These are phyloP conservation scores for Aspergillus carlsbadensis DNA, from an alignment of 495 filamentous ascomycete species.

Conservation along the genomic window DNA sequence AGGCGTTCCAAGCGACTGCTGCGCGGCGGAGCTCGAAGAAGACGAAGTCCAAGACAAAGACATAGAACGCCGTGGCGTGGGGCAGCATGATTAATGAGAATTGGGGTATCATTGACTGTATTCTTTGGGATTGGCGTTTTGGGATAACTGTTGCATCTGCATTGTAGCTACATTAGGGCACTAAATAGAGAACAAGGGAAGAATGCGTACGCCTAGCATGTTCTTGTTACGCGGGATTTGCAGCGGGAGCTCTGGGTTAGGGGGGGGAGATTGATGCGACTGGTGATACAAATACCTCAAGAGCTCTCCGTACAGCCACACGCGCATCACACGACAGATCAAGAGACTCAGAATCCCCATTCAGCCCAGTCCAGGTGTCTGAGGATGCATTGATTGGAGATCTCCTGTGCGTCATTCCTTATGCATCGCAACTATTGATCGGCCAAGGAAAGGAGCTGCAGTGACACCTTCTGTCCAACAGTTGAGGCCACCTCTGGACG, in stretches of 20 bases:
- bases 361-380: neutral
- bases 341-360: neutral
- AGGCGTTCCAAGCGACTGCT: conserved; percentile 29
- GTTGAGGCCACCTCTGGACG: conserved; percentile 3
- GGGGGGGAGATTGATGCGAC: neutral
- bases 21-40: conserved; percentile 31
- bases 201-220: neutral
- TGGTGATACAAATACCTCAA: conserved; percentile 15
- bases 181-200: neutral
- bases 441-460: conserved; percentile 12
- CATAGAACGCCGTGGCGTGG: conserved; percentile 9
- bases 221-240: conserved; percentile 5
- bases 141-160: neutral
- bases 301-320: conserved; percentile 8
- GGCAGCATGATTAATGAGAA: neutral
- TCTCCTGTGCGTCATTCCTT: conserved; percentile 16
- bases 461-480: conserved; percentile 13
- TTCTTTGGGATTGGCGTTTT: neutral
- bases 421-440: conserved; percentile 16
- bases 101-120: neutral
- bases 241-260: neutral
- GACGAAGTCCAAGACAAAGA: conserved; percentile 41
- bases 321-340: conserved; percentile 8
- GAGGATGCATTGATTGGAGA: conserved; percentile 1
- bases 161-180: neutral